Percentiles rank a stretch among this genome's conserved stretches.
These are phyloP conservation scores for Apocynum venetum DNA, from an alignment of 257 asterid species.

Conservation along the genomic window DNA sequence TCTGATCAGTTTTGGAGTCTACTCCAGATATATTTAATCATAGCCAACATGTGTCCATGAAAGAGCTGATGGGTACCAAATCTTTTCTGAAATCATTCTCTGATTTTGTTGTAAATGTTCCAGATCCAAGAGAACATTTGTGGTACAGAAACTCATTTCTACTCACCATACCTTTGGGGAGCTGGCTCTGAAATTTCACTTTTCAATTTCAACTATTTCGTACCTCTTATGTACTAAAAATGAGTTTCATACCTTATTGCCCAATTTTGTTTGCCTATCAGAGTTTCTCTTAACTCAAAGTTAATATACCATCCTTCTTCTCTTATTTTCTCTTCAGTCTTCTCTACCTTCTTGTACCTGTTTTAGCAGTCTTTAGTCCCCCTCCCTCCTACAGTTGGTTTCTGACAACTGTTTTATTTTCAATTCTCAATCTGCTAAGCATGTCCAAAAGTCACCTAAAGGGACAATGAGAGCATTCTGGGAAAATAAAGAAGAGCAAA, in stretches of 20 bases:
- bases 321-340: not conserved
- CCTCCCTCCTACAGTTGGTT: not conserved
- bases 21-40: not conserved
- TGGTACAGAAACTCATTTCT: not conserved
- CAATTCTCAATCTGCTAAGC: not conserved
- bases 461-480: not conserved
- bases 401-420: not conserved
- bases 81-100: not conserved
- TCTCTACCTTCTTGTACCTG: not conserved
- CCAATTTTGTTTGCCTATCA: not conserved
- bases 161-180: not conserved
- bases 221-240: not conserved
- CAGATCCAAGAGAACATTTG: not conserved
- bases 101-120: not conserved
- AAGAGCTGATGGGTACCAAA: not conserved
- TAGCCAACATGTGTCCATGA: not conserved
- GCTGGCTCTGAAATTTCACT: not conserved
- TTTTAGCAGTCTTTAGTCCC: not conserved
- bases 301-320: not conserved
- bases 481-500: not conserved
- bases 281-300: not conserved
- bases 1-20: not conserved
- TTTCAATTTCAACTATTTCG: not conserved
- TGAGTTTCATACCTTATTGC: not conserved
- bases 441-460: not conserved